Base-by-base conservation (phyloP, 345 rosid genomes). In the Pseudoturritis turrita region DNA sequence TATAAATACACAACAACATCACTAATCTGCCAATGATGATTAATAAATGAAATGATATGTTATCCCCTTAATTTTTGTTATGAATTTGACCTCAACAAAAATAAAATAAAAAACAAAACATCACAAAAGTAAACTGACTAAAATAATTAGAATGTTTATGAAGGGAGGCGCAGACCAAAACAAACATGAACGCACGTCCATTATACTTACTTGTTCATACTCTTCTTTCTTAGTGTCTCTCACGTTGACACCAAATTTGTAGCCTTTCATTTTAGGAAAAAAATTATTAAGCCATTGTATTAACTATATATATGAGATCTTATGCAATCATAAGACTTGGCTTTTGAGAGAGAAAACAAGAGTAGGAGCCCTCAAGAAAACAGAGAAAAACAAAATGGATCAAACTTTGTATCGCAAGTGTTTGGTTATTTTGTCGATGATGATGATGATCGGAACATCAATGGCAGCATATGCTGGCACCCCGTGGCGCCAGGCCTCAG, bases 401-500 rank as follows among this genome's bases (percentile, higher is more conserved):
- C 44, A 46, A 28, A 70, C 15, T 26, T 14, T 70, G 29, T 79
- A 74, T 69, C 6, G 66, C 56, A 67, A 73, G 65, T 40, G 68
- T 31, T 60, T 73, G 43, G 29, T 72, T 62, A 55, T 71, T 35
- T 69, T 77, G 31, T 43, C 59, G 5, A 51, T 71, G 17, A 53
- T 14, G 67, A 71, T 57, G 21, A 77, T 65, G 14, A 71, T 31
- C 45, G 63, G 61, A 39, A 37, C 60, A 52, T 62, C 75, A 29
- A 21, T 31, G 5, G 71, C 80, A 0, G 14, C 55, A 14, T 90
- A 83, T 73, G 61, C 29, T 33, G 82, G 96, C 11, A 71, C 80
- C 56, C 72, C 49, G 58, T 88, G 86, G 93, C 53, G 71, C 6
- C 51, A 19, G 3, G 93, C 83, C 14, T 78, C 83, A 57, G 93